A percentile compares a stretch with the other conserved stretches of the same genome.
Conservation (phyloP, 2,329 filamentous ascomycete genomes). For the Colletotrichum gloeosporioides region DNA sequence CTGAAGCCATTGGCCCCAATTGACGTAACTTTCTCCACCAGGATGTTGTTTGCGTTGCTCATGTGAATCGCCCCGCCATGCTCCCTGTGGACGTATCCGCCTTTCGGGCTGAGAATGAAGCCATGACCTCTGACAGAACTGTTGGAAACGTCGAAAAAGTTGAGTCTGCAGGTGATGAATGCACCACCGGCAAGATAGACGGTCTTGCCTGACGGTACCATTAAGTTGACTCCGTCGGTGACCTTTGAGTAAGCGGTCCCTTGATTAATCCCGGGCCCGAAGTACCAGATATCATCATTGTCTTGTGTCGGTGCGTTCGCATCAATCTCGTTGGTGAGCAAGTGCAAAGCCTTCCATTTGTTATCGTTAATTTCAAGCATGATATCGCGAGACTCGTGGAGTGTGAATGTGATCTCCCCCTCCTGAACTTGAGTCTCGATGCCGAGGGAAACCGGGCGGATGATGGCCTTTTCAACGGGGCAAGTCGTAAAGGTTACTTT, state of each 20-base stretch:
- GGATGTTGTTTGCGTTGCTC: constrained; percentile 18
- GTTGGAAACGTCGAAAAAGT: constrained; percentile 16
- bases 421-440: not conserved
- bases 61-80: not conserved
- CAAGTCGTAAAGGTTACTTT: not conserved
- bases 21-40: constrained; percentile 25
- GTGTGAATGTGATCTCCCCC: not conserved
- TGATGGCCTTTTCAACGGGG: not conserved
- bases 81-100: constrained; percentile 25
- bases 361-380: constrained; percentile 30
- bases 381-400: not conserved
- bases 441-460: not conserved
- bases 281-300: constrained; percentile 26
- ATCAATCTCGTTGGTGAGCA: constrained; percentile 28
- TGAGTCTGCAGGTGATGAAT: constrained; percentile 23
- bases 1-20: constrained; percentile 23
- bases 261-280: constrained; percentile 28
- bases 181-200: constrained; percentile 24
- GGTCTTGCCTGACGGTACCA: constrained; percentile 20
- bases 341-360: constrained; percentile 30
- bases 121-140: not conserved
- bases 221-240: constrained; percentile 17
- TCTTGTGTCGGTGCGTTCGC: constrained; percentile 16
- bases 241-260: constrained; percentile 23
- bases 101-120: constrained; percentile 23